Base-by-base conservation (phyloP, 805 yeast genomes). In the Yarrowia sp. region DNA sequence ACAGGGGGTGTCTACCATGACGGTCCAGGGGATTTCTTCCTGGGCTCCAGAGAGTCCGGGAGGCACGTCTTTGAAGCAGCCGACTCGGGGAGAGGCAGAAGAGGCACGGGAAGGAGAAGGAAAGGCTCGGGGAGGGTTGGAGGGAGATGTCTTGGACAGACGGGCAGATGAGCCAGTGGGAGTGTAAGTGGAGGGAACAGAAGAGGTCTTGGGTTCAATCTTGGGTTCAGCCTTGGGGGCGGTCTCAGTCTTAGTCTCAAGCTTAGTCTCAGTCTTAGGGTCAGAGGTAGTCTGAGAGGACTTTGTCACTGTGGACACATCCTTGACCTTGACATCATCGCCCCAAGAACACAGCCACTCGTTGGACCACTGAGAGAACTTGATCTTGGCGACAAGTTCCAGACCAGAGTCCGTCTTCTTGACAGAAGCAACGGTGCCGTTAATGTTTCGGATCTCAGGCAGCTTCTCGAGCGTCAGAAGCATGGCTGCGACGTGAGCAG, bases 301-400 rank as follows among this genome's bases (percentile, higher is more conserved):
- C 30, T 26, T 26, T 8, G 30, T 26, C n/a, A n/a, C n/a, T 8
- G 30, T 8, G 8, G 4, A 4, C 30, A 5, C 8, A 4, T 26
- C 30, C 30, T 26, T 21, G 4, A 36, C 44, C 61, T 54, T 54
- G 24, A 35, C 61, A 12, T 38, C 10, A 1, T 54, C 46, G 11
- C 35, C 61, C 61, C 61, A 54, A 7, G 61, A 54, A 24, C 61
- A 54, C 17, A 54, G 35, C 61, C 61, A 54, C 14, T 54, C 61
- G 9, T 54, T 54, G 26, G 33, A 26, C 61, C 61, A 54, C 35
- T 54, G 61, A 10, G 61, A 54, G 26, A 54, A 54, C 61, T 54
- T 54, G 46, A 54, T 36, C 7, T 16, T 21, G 24, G 61, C 61
- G 4, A 26, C 26, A 2, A 54, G 35, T 12, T 54, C 46, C 4